Percentiles rank a stretch among this genome's conserved stretches.
These are phyloP conservation scores for Phytopythium delawarense DNA, from an alignment of 352 stramenopile genomes.

Conservation along the genomic window DNA sequence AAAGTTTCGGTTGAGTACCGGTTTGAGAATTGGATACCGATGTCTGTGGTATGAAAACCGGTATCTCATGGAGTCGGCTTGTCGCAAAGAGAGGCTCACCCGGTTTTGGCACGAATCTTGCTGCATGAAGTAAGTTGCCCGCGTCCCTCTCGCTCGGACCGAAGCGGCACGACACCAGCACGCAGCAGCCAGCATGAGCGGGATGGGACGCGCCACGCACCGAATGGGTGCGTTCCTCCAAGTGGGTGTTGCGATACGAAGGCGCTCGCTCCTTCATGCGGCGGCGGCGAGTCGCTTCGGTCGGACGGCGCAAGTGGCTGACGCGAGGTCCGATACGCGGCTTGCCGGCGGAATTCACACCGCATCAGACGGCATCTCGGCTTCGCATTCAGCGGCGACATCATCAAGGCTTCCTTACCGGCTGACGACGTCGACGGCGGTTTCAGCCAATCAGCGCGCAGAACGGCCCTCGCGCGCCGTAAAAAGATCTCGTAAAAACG, in stretches of 20 bases:
- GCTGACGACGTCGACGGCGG: slow-evolving; percentile 9
- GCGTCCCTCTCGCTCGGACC: not conserved
- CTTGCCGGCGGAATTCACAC: not conserved
- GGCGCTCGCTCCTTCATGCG: too few species aligned
- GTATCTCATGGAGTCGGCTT: not conserved
- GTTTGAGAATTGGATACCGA: not conserved
- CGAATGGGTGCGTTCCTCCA: too few species aligned
- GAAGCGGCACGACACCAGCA: not conserved
- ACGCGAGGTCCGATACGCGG: not conserved
- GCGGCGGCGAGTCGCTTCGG: not conserved
- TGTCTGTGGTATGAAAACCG: not conserved
- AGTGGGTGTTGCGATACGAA: too few species aligned
- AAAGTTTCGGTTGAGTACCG: slow-evolving; percentile 10
- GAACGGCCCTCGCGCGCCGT: too few species aligned
- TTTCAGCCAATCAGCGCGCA: too few species aligned
- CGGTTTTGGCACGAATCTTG: too few species aligned
- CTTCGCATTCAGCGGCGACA: slow-evolving; percentile 8
- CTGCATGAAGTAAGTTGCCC: too few species aligned
- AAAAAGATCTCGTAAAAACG: slow-evolving; percentile 9
- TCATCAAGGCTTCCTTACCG: slow-evolving; percentile 12
- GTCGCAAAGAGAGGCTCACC: too few species aligned
- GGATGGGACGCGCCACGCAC: not conserved
- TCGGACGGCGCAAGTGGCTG: too few species aligned
- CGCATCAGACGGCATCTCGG: not conserved
- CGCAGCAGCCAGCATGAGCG: too few species aligned